Evolutionary conservation across 208 protist species (phyloP).

Genomic region (Leishmania lainsoni): DNA sequence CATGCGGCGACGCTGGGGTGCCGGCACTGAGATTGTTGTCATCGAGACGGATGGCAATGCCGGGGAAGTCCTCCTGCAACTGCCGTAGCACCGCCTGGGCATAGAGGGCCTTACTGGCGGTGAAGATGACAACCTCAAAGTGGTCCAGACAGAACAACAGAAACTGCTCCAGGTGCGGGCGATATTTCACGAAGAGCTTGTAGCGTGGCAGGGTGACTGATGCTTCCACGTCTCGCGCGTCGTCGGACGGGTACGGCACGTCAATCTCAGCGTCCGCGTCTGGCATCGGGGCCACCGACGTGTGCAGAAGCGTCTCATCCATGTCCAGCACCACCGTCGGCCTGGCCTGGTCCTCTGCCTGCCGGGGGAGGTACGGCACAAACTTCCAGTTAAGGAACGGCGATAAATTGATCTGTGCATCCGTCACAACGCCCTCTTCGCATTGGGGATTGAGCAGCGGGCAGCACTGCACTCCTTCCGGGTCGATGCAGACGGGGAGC

Average conservation of each 20-base stretch:
- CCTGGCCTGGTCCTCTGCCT: not conserved
- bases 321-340: slow-evolving; percentile 55
- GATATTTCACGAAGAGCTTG: slow-evolving; percentile 48
- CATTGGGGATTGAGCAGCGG: not conserved
- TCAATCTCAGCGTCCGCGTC: slow-evolving; percentile 39
- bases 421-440: not conserved
- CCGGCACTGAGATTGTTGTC: not conserved
- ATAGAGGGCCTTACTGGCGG: slow-evolving; percentile 52
- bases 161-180: slow-evolving; percentile 45
- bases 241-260: not conserved
- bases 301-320: slow-evolving; percentile 61
- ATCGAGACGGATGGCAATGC: slow-evolving; percentile 18
- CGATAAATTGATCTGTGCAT: slow-evolving; percentile 35
- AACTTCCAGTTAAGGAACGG: slow-evolving; percentile 49
- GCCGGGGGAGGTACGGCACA: slow-evolving; percentile 28
- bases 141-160: slow-evolving; percentile 34
- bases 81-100: slow-evolving; percentile 36
- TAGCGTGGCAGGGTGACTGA: not conserved
- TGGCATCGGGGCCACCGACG: slow-evolving; percentile 37
- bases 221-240: not conserved
- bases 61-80: slow-evolving; percentile 39
- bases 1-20: not conserved
- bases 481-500: slow-evolving; percentile 8
- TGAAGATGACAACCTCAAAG: slow-evolving; percentile 73
- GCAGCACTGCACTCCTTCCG: slow-evolving; percentile 15